Evolutionary conservation across 2,329 filamentous ascomycete genomes (phyloP), one percentile per base, ranked within the genome.

Genomic region (Colletotrichum sp.): DNA sequence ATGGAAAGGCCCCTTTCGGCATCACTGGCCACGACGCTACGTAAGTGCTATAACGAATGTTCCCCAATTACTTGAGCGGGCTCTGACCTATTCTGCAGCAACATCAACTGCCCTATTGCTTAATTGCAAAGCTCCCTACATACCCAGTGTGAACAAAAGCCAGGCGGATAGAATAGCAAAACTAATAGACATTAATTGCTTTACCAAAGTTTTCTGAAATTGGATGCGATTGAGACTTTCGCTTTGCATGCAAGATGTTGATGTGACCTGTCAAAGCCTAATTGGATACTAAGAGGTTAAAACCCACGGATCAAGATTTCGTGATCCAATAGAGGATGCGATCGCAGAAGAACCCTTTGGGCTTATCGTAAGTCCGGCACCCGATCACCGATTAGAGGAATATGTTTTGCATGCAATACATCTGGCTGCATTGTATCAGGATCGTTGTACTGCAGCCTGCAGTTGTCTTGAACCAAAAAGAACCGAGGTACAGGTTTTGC

Each of bases 41-140:
- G 73, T 75, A 52, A 55, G 73, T 67, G 32, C 21, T 12, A 18
- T 9, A 18, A n/a, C 6, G 7, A 30, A 34, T 32, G 2, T 24
- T 32, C 28, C 26, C 18, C 6, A 32, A 28, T 9, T 13, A 34
- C 18, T 3, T 15, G 28, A 34, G 58, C 28, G 6, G n/a, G 43
- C 43, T 52, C 43, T 52, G 43, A 52, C 43, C 38, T 43, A 13
- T n/a, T 24, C 2, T 13, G 21, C 24, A 75, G 73, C 30, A 66
- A 66, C 38, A 75, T 75, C 43, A 68, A 75, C 69, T 75, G 73
- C 69, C 73, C 64, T 2, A 28, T 75, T 28, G 34, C 56, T 5
- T 66, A 24, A 66, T n/a, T 34, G 32, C n/a, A 21, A 21, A 52
- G n/a, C n/a, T 13, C 43, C 43, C 6, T 5, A 52, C 43, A 21